Conservation (phyloP, 441 rosid species). For the Hypseocharis bilobata region DNA sequence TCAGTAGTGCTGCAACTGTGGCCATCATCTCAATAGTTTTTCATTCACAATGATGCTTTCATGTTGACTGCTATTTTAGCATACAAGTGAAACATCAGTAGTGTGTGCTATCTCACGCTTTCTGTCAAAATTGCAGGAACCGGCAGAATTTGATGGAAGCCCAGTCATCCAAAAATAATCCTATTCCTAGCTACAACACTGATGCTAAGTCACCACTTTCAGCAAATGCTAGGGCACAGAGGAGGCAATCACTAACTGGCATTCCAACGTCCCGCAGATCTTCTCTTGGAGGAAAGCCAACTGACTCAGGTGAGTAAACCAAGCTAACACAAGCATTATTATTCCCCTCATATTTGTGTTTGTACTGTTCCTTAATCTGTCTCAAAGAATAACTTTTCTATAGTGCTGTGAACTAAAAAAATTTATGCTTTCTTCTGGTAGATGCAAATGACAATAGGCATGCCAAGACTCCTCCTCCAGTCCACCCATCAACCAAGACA, state of each 20-base stretch:
- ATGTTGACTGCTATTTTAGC: too few species aligned
- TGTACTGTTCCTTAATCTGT: not conserved
- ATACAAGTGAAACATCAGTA: not conserved
- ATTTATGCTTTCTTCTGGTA: conserved; percentile 13
- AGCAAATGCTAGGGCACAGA: conserved; percentile 37
- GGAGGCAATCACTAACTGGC: conserved; percentile 77
- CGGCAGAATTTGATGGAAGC: conserved; percentile 31
- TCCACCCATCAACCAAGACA: conserved; percentile 32
- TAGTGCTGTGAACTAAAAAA: not conserved
- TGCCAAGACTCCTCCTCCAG: conserved; percentile 72
- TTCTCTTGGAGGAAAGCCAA: conserved; percentile 64
- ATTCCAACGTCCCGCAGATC: conserved; percentile 47
- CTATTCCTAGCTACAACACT: conserved; percentile 16
- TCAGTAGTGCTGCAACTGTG: too few species aligned
- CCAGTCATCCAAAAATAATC: conserved; percentile 33
- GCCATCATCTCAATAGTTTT: too few species aligned
- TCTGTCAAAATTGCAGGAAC: conserved; percentile 29
- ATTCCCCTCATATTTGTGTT: too few species aligned
- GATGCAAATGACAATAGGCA: conserved; percentile 42
- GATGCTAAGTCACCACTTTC: conserved; percentile 39
- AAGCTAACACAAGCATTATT: not conserved
- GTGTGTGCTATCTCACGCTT: not conserved
- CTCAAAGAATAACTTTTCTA: not conserved
- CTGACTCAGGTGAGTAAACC: conserved; percentile 38
- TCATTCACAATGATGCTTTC: too few species aligned